Conservation (phyloP, 2,329 filamentous ascomycete species). For the Bipolaris zeicola region DNA sequence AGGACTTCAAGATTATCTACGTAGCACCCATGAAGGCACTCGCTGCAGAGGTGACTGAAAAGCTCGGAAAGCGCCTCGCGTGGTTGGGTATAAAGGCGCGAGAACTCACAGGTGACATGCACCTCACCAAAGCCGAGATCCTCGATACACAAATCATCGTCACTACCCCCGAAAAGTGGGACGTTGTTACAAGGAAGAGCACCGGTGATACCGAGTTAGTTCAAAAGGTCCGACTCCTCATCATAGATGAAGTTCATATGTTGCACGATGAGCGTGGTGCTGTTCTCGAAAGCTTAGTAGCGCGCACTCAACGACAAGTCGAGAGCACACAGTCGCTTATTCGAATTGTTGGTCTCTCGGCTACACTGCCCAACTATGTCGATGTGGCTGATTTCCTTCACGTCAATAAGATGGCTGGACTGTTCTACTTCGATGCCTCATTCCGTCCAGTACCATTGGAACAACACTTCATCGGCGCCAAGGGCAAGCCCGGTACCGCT, state of each 20-base stretch:
- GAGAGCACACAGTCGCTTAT: slow-evolving; percentile 98
- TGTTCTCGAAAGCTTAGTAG: slow-evolving; percentile 93
- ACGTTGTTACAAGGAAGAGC: slow-evolving; percentile 95
- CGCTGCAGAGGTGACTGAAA: slow-evolving; percentile 94
- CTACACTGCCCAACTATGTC: slow-evolving; percentile 93
- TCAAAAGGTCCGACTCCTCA: slow-evolving; percentile 92
- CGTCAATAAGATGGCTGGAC: slow-evolving; percentile 87
- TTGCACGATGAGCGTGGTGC: slow-evolving; percentile 96
- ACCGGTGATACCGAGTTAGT: slow-evolving; percentile 97
- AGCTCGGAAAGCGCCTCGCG: slow-evolving; percentile 85
- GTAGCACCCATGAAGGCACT: slow-evolving; percentile 99
- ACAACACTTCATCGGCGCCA: slow-evolving; percentile 96
- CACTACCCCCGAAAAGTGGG: slow-evolving; percentile 99
- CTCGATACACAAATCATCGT: slow-evolving; percentile 97
- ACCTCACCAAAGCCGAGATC: slow-evolving; percentile 95
- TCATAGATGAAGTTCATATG: slow-evolving; percentile 99
- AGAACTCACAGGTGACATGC: slow-evolving; percentile 98
- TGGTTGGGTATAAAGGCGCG: slow-evolving; percentile 94
- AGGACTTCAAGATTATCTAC: slow-evolving; percentile 98
- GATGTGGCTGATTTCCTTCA: slow-evolving; percentile 97
- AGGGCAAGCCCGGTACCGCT: slow-evolving; percentile 82
- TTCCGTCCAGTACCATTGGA: slow-evolving; percentile 95
- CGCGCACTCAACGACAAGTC: slow-evolving; percentile 91
- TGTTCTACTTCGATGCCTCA: slow-evolving; percentile 97
- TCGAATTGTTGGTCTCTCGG: slow-evolving; percentile 91